Conservation (phyloP, 2,329 filamentous ascomycete genomes). For the Penicillium thymicola region DNA sequence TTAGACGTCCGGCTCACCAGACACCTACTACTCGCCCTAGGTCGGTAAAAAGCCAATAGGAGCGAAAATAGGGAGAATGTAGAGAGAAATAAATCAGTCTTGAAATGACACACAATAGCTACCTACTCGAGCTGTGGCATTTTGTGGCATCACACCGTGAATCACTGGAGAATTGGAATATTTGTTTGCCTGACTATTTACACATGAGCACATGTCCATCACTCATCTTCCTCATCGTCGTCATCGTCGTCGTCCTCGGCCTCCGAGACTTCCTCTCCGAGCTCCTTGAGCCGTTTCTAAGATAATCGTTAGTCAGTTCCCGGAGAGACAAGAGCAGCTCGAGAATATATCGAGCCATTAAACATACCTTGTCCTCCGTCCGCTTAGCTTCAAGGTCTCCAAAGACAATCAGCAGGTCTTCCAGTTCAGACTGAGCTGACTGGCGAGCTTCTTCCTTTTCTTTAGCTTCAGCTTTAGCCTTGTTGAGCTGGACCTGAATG, state of each 20-base stretch:
- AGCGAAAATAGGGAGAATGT: neutral
- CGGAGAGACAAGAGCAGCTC: neutral
- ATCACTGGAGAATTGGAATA: neutral
- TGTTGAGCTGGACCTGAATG: conserved; percentile 29
- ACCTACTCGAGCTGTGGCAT: neutral
- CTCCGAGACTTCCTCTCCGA: conserved; percentile 71
- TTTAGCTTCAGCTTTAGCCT: conserved; percentile 31
- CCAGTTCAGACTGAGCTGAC: conserved; percentile 67
- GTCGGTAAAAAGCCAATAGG: neutral
- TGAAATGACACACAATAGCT: neutral
- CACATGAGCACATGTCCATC: conserved; percentile 27
- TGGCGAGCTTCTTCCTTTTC: conserved; percentile 62
- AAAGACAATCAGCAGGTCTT: conserved; percentile 78
- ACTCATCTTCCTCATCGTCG: conserved; percentile 53
- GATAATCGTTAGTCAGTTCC: conserved; percentile 37
- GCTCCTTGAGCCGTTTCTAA: conserved; percentile 58
- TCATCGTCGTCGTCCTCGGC: conserved; percentile 66
- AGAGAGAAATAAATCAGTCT: neutral
- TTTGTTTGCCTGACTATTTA: conserved; percentile 7
- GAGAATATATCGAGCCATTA: neutral
- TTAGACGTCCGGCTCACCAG: neutral
- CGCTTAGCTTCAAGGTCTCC: conserved; percentile 76
- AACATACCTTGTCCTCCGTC: conserved; percentile 67
- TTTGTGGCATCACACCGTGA: neutral
- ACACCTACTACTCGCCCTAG: neutral